Base-by-base conservation (phyloP, 768 basidiomycete genomes). In the Crassisporium funariophilum region DNA sequence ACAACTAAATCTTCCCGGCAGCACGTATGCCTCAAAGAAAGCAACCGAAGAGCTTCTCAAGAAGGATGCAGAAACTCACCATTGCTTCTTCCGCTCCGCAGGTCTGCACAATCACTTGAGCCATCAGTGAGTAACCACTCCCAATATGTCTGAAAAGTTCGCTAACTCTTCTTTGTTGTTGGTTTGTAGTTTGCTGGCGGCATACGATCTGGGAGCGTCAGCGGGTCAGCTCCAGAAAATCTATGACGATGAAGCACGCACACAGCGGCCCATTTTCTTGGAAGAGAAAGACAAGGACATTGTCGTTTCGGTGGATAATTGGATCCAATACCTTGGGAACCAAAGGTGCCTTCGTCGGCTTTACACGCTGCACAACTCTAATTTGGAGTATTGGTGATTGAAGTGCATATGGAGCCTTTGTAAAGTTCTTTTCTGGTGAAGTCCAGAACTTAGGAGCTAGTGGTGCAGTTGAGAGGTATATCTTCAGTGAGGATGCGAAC, bases 71-170 rank as follows among this genome's bases (percentile, higher is more conserved):
- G 64, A 76, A 44, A 56, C 62, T 12, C 73, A 81, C 49, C 81
- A 83, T 49, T 79, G 79, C 55, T 75, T 72, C 56, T 80, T 72
- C 53, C 61, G 69, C 9, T 41, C 58, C 13, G 27, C 55, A 3
- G 63, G 67, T 2, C 67, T 82, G 21, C 81, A 84, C 54, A 82
- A 82, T 57, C 82, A 84, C 58, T 60, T 80, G 11, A 76, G 74
- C 52, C 81, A 84, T 54, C 81, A 83, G 81, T 82, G 41, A 61
- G 76, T 54, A 23, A 8, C 31, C 33, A n/a, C 52, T 17, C 13
- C 27, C 34, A 19, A 16, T 41, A 24, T 16, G 31, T 40, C 10
- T 15, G 10, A 34, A 41, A 34, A 13, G 31, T 45, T 25, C 13
- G 16, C 27, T 40, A n/a, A 29, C 16, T 29, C 16, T 23, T n/a